Evolutionary conservation across 2,329 filamentous ascomycete species (phyloP), one percentile per base, ranked within the genome.

Genomic region (Botryotinia globosa): DNA sequence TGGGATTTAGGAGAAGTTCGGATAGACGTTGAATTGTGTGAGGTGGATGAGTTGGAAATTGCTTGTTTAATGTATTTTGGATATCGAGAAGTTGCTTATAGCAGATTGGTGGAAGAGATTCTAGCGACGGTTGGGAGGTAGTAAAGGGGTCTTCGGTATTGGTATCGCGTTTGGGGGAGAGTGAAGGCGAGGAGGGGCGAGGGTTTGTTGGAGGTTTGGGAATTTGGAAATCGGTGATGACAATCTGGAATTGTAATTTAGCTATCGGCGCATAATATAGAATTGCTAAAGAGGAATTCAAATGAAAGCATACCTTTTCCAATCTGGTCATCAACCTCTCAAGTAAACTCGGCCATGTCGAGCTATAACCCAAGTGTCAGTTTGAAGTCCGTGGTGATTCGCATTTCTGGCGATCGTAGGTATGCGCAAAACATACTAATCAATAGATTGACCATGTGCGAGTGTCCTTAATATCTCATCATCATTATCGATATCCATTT

Each of bases 21-120:
- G 94, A 90, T 34, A 99, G 87, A 56, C 96, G 92, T 83, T 99
- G 96, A 74, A 98, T 88, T 4, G 96, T 98, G 81, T 98, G 94
- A 0, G 96, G 96, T 1, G 96, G 95, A 77, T 92, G 88, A 4
- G 85, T 84, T 34, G 88, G 80, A 82, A 99, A 99, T 76, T 87
- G 88, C 4, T 85, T 85, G 67, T 83, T 85, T 56, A 97, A 85
- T 25, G 90, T 89, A 9, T 82, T 82, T 56, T 83, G 86, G 76
- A 93, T 90, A 73, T 88, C 88, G 73, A 82, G 80, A 64, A 93
- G 83, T 80, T 68, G 48, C n/a, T 29, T 61, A 9, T 69, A 61
- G 39, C 65, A 68, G n/a, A 68, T 56, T 32, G 65, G 2, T n/a
- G 65, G 65, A 10, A 68, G 65, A 42, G 48, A 29, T 63, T 59